Evolutionary conservation across 2,329 filamentous ascomycete genomes (phyloP), one percentile per base, ranked within the genome.

Genomic region (Didymella arachidicola): DNA sequence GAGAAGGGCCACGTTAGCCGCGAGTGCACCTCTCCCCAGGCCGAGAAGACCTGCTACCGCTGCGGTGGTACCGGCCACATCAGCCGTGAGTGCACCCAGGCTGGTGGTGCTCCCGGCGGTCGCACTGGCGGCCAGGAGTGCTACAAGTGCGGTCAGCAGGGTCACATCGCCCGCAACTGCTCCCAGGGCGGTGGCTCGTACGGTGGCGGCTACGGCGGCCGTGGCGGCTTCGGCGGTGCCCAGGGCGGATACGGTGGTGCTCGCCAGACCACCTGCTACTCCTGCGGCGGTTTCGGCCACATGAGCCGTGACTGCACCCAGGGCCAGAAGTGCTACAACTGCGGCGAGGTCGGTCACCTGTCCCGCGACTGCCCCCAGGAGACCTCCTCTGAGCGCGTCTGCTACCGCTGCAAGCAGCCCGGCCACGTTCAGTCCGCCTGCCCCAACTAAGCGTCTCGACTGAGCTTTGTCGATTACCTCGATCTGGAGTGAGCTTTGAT

Each of bases 241-340:
- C 44, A 48, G 44, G 76, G 81, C 67, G 81, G 82, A 68, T 81
- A 75, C 53, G 77, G 71, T 61, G 79, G 84, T 63, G 70, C 72
- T 41, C 74, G 77, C 57, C 73, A 75, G 68, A 76, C 74, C 54
- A 97, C 93, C 71, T 98, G 95, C 89, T 99, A 97, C 86, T 96
- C 93, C 43, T 98, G 95, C 83, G 95, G 95, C 72, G 95, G 95
- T 68, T 93, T 92, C 77, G 94, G 94, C 75, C 95, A 99, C 84
- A 94, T 97, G 90, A 93, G 91, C 77, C 90, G 93, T 85, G 95
- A 98, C 82, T 99, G 95, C 82, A 96, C 94, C 72, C 96, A 98
- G 80, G 95, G 95, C 74, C 94, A 96, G 85, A 98, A 98, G 86
- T 99, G 95, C 89, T 99, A 98, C 89, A 97, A 97, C 88, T 98